phyloP scores from a whole-genome alignment of 257 asterid genomes.

The Henckelia pumila region DNA sequence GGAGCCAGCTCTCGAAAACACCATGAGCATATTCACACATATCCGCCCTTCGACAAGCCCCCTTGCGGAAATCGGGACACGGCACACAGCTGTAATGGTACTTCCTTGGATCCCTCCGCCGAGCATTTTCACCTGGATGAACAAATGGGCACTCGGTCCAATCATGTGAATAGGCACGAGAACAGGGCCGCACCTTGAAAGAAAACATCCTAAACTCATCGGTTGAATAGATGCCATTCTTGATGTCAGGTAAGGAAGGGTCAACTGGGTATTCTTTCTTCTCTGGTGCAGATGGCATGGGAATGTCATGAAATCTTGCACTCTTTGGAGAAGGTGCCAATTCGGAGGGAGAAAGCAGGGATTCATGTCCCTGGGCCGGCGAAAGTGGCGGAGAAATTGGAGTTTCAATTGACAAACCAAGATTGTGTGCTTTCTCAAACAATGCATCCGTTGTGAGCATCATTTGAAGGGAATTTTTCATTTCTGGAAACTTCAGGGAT shows the following conservation, averaged over 20 bases:
- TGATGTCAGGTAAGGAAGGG: slow-evolving; percentile 82
- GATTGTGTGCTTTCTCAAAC: slow-evolving; percentile 35
- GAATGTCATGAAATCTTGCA: slow-evolving; percentile 28
- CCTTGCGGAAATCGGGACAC: slow-evolving; percentile 83
- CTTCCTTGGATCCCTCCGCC: slow-evolving; percentile 80
- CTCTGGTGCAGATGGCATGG: slow-evolving; percentile 36
- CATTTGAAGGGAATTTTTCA: slow-evolving; percentile 44
- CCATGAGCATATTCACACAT: slow-evolving; percentile 91
- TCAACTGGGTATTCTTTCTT: slow-evolving; percentile 78
- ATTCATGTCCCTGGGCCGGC: slow-evolving; percentile 42
- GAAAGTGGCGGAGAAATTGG: slow-evolving; percentile 48
- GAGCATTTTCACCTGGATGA: slow-evolving; percentile 90
- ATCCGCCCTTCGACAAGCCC: slow-evolving; percentile 78
- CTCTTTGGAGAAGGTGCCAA: slow-evolving; percentile 36
- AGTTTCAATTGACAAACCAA: slow-evolving; percentile 28
- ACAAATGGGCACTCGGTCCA: slow-evolving; percentile 98
- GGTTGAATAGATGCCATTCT: slow-evolving; percentile 69
- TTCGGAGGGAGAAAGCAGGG: slow-evolving; percentile 41
- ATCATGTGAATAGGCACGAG: slow-evolving; percentile 88
- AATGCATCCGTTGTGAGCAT: slow-evolving; percentile 44
- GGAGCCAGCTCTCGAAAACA: slow-evolving; percentile 90
- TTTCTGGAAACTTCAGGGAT: slow-evolving; percentile 43
- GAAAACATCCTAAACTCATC: slow-evolving; percentile 87
- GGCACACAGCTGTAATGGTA: slow-evolving; percentile 81
- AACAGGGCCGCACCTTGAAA: slow-evolving; percentile 79